A percentile compares a stretch with the other conserved stretches of the same genome.
These are phyloP conservation scores for Pseudomassariella vexata DNA, from an alignment of 2,329 filamentous ascomycete species.

Conservation along the genomic window DNA sequence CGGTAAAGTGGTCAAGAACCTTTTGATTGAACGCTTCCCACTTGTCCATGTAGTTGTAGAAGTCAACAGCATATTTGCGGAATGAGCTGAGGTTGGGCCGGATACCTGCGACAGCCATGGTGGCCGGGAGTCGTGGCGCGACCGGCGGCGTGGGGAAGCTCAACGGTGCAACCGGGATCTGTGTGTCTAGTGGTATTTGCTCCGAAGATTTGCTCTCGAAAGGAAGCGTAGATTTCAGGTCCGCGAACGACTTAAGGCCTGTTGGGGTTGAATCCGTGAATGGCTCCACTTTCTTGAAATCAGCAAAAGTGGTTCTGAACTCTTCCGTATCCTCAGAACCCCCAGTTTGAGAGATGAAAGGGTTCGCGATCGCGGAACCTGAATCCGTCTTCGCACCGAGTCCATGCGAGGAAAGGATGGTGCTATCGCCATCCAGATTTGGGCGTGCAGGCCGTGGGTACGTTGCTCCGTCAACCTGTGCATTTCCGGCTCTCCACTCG, in stretches of 20 bases:
- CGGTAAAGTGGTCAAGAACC: conserved; percentile 51
- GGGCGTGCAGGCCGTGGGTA: conserved; percentile 13
- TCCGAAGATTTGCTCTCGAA: conserved; percentile 48
- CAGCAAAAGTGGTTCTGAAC: conserved; percentile 46
- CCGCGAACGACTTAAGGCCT: conserved; percentile 48
- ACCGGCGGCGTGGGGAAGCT: conserved; percentile 42
- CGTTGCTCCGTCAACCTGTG: conserved; percentile 24
- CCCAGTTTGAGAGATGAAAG: conserved; percentile 27
- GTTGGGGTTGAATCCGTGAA: conserved; percentile 36
- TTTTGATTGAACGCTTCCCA: conserved; percentile 46
- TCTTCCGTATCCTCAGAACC: conserved; percentile 53
- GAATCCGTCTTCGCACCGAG: conserved; percentile 12
- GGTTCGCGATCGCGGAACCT: conserved; percentile 12
- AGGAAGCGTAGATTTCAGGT: conserved; percentile 50
- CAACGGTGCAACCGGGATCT: conserved; percentile 27
- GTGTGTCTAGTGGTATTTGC: conserved; percentile 28
- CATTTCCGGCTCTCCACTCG: conserved; percentile 53
- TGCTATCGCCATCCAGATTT: conserved; percentile 14
- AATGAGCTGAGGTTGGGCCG: conserved; percentile 38
- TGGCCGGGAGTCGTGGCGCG: conserved; percentile 41
- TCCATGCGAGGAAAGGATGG: conserved; percentile 16
- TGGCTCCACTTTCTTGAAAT: conserved; percentile 51
- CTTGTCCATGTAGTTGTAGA: conserved; percentile 45
- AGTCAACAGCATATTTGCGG: conserved; percentile 46
- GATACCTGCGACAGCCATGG: conserved; percentile 34